These are phyloP conservation scores for Rhynchosporium secalis DNA, from an alignment of 2,329 filamentous ascomycete genomes.

Conservation along the genomic window DNA sequence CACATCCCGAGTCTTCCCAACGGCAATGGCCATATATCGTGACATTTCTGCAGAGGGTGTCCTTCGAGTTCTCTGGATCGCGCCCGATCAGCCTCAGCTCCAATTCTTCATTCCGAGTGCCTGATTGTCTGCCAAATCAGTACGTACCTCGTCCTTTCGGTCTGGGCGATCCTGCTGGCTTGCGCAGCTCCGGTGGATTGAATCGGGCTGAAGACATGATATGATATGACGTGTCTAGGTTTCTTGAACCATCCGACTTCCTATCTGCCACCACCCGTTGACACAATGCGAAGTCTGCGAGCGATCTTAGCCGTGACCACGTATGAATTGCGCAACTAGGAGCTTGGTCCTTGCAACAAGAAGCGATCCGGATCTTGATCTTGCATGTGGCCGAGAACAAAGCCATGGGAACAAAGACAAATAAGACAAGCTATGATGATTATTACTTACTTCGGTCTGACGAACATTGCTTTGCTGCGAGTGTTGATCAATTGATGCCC, in stretches of 20 bases:
- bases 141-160: slow-evolving; percentile 56
- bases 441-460: slow-evolving; percentile 36
- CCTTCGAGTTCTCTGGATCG: slow-evolving; percentile 67
- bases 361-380: background rate
- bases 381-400: background rate
- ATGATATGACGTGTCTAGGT: slow-evolving; percentile 18
- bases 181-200: slow-evolving; percentile 38
- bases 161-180: slow-evolving; percentile 54
- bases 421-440: slow-evolving; percentile 13
- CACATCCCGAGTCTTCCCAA: slow-evolving; percentile 85
- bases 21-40: slow-evolving; percentile 91
- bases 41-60: slow-evolving; percentile 89
- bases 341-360: background rate
- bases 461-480: slow-evolving; percentile 35
- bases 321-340: background rate
- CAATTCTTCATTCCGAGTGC: background rate
- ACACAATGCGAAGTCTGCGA: slow-evolving; percentile 36
- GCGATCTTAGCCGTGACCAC: slow-evolving; percentile 24
- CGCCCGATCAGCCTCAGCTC: slow-evolving; percentile 33
- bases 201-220: slow-evolving; percentile 40
- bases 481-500: slow-evolving; percentile 17
- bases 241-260: slow-evolving; percentile 22
- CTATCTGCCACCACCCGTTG: slow-evolving; percentile 39
- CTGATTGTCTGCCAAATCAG: slow-evolving; percentile 3
- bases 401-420: background rate